Percentiles rank a stretch among this genome's conserved stretches.
Evolutionary conservation across 306 rosid species (phyloP).

Genomic region (Trichosanthes truncata): DNA sequence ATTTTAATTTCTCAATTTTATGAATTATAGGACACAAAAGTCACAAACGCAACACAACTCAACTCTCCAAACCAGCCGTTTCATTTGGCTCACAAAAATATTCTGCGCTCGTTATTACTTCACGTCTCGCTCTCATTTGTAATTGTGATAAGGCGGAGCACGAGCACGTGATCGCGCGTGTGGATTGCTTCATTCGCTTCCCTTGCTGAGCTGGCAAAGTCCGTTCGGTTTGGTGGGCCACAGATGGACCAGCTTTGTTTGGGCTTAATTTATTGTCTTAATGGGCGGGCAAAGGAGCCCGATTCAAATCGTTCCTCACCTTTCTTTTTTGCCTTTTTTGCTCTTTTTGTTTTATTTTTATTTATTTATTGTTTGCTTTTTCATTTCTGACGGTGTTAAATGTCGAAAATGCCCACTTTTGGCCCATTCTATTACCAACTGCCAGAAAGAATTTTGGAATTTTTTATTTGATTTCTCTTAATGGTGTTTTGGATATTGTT

Average conservation of each 20-base stretch:
- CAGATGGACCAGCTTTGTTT: background rate
- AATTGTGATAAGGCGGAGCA: conserved; percentile 26
- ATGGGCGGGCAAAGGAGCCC: conserved; percentile 2
- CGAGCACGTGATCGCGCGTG: conserved; percentile 26
- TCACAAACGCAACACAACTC: background rate
- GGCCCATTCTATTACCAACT: background rate
- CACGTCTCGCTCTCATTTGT: conserved; percentile 51
- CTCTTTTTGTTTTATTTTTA: background rate
- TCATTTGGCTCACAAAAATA: conserved; percentile 30
- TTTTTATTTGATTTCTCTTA: background rate
- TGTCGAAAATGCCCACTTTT: background rate
- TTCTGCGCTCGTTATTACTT: conserved; percentile 37
- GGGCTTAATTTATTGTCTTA: background rate
- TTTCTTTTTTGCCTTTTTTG: background rate
- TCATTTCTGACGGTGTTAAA: background rate
- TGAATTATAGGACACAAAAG: background rate
- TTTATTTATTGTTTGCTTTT: background rate
- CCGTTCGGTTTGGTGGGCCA: background rate
- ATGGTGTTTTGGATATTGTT: background rate
- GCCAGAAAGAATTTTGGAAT: background rate
- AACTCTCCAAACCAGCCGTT: background rate
- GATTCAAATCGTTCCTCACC: background rate
- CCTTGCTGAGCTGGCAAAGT: background rate
- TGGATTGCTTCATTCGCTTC: conserved; percentile 3
- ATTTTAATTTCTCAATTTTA: background rate